Conservation (phyloP, 495 filamentous ascomycete genomes). For the Podospora pseudopauciseta region DNA sequence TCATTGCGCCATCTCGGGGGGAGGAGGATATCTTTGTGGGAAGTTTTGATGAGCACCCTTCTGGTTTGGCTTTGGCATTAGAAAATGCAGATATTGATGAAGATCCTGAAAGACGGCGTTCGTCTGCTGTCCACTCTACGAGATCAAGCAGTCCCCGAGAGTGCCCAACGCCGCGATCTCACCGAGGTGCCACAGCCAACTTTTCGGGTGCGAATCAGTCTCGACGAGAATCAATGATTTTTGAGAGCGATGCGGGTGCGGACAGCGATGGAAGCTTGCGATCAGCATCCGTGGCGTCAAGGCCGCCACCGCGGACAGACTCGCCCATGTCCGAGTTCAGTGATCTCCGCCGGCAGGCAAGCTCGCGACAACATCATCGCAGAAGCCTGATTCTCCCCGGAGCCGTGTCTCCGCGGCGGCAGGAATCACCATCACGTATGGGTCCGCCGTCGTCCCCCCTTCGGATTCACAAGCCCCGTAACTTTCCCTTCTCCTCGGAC, state of each 20-base stretch:
- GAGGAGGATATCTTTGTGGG: constrained; percentile 51
- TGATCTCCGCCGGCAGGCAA: constrained; percentile 63
- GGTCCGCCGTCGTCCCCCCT: constrained; percentile 81
- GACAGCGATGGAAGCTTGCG: constrained; percentile 83
- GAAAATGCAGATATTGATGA: constrained; percentile 43
- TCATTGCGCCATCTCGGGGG: constrained; percentile 32
- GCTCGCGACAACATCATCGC: constrained; percentile 73
- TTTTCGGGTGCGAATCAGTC: constrained; percentile 59
- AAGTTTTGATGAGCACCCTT: constrained; percentile 53
- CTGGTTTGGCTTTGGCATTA: constrained; percentile 55
- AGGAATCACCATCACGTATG: constrained; percentile 75
- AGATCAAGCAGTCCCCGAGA: constrained; percentile 89
- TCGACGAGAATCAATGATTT: constrained; percentile 66
- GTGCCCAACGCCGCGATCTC: constrained; percentile 85
- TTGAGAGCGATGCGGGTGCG: constrained; percentile 67
- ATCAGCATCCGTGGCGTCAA: constrained; percentile 73
- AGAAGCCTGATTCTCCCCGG: constrained; percentile 76
- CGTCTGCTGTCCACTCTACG: constrained; percentile 50
- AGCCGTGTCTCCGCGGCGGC: constrained; percentile 70
- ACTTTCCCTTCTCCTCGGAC: constrained; percentile 66
- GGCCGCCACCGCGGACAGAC: constrained; percentile 65
- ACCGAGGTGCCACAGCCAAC: constrained; percentile 58
- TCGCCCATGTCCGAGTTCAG: constrained; percentile 84
- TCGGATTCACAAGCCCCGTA: constrained; percentile 77
- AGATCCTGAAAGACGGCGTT: constrained; percentile 36